phyloP scores from a whole-genome alignment of 257 asterid species.

The Catharanthus roseus region DNA sequence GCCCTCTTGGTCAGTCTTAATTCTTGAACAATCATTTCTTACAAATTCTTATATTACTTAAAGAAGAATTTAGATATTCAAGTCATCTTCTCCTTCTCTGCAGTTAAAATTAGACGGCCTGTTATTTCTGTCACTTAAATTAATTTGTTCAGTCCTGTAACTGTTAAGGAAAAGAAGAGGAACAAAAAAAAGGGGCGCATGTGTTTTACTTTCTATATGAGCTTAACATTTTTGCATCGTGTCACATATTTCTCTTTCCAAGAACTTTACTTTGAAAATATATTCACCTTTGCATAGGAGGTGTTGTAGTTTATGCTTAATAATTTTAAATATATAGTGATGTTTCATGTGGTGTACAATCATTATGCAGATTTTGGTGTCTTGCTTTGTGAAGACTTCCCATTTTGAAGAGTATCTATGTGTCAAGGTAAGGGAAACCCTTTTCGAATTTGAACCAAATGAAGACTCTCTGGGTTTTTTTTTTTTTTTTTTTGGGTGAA shows the following conservation, averaged over 20 bases:
- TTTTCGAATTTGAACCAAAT: not conserved
- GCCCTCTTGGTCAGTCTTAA: conserved; percentile 66
- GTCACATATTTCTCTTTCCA: not conserved
- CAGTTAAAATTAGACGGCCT: not conserved
- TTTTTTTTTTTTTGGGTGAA: no score
- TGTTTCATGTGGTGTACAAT: conserved; percentile 10
- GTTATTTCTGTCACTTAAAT: not conserved
- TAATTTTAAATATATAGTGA: not conserved
- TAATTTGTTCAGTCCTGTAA: not conserved
- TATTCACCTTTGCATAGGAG: not conserved
- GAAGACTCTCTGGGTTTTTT: not conserved
- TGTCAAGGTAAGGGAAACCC: conserved; percentile 75
- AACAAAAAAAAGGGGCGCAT: not conserved
- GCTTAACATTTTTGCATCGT: not conserved
- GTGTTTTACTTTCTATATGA: not conserved
- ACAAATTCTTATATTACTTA: not conserved
- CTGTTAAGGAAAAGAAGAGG: not conserved
- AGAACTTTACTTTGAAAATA: not conserved
- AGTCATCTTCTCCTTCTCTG: not conserved
- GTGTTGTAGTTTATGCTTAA: not conserved
- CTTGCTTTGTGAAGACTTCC: conserved; percentile 99
- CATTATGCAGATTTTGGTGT: conserved; percentile 64
- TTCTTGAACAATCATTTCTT: not conserved
- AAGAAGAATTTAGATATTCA: not conserved
- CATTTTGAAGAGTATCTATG: conserved; percentile 92